A percentile compares a stretch with the other conserved stretches of the same genome.
Conservation (phyloP, 1,284 basidiomycete species). For the Anthracocystis panici-leucophaei region DNA sequence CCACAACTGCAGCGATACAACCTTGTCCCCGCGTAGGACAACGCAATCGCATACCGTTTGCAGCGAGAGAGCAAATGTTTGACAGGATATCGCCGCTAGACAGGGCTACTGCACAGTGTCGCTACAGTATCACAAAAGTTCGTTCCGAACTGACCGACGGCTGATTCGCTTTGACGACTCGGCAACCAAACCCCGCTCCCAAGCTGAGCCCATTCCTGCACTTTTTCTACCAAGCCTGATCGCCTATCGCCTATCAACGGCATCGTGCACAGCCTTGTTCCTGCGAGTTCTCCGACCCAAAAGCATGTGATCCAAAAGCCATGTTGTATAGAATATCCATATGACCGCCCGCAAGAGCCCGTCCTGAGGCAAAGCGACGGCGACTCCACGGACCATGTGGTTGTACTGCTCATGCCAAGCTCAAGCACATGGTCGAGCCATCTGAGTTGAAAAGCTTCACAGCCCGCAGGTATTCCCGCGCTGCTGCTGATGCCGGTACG, state of each 20-base stretch:
- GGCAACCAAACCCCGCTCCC: neutral
- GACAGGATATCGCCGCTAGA: neutral
- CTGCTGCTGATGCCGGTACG: slow-evolving; percentile 1
- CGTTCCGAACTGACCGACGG: slow-evolving; percentile 14
- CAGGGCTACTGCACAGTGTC: neutral
- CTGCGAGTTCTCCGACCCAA: neutral
- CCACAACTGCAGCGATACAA: neutral
- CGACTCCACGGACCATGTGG: neutral
- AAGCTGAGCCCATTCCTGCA: neutral
- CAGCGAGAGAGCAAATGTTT: neutral
- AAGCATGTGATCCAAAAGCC: neutral
- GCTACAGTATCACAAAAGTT: neutral
- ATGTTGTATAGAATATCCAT: neutral
- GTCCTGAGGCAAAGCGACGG: neutral
- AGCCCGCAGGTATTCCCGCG: neutral
- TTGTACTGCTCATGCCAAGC: neutral
- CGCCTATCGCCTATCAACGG: neutral
- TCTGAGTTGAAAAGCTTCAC: slow-evolving; percentile 14
- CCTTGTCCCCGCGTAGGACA: neutral
- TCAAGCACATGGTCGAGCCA: neutral
- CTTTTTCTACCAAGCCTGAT: too few relatives aligned
- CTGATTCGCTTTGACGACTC: slow-evolving; percentile 5
- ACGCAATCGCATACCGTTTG: neutral
- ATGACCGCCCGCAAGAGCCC: neutral
- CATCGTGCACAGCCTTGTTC: neutral